Evolutionary conservation across 345 rosid species (phyloP), one percentile per base, ranked within the genome.

Genomic region (Syzygium oleosum): DNA sequence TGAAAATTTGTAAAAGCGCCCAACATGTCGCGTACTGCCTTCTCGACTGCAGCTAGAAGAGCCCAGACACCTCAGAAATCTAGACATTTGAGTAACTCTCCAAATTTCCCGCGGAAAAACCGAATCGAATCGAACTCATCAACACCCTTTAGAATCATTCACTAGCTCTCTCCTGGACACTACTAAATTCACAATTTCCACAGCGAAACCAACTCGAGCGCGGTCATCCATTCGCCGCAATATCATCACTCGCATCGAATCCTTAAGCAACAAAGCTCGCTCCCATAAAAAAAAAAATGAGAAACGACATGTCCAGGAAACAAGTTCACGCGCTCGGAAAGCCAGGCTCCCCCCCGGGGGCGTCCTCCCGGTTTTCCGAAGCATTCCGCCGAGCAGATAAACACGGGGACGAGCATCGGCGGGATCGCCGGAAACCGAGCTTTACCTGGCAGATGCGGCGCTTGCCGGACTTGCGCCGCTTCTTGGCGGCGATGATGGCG

Each of bases 401-500:
- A 77, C 34, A 22, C 14, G 11, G 58, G 58, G 3, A 5, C 0
- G 56, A 38, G 54, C 23, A 51, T 5, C 31, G 68, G 68, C 9
- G 13, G 78, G 3, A 73, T 19, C 80, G 80, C 10, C 49, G n/a
- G 34, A 73, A 34, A 34, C 38, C 80, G 46, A 73, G 25, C 49
- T 54, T 52, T 87, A 95, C 99, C 98, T 95, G 95, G 87, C 98
- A 95, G 87, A 89, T 87, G 85, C 97, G 93, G 89, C 99, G 98
- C 88, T 91, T 94, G 17, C 98, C 98, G 53, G 97, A 56, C 86
- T 89, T 90, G 87, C 99, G 99, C 84, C 98, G 97, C 79, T 98
- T 96, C 92, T 97, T 95, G 90, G 99, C 87, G 85, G 98, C 97
- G 87, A 97, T 95, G 56, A 97, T 90, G 90, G 98, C 86, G 87